Evolutionary conservation across 2,329 filamentous ascomycete genomes (phyloP).

Genomic region (Fusarium sp.): DNA sequence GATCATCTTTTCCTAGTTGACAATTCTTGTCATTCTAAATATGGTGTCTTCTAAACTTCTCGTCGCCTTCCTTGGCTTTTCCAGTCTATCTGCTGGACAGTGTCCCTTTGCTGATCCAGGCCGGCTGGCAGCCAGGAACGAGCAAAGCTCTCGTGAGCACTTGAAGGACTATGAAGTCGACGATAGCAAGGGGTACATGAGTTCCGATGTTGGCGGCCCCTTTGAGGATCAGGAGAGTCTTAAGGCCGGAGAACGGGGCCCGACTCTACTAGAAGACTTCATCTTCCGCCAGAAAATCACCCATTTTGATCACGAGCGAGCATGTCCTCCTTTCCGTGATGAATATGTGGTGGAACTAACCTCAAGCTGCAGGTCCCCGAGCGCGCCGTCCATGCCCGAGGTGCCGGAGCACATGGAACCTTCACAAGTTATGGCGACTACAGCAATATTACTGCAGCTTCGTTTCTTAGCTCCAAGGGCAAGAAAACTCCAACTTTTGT

Average conservation of each 20-base stretch:
- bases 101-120: conserved; percentile 56
- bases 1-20: background rate
- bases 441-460: conserved; percentile 78
- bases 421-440: conserved; percentile 78
- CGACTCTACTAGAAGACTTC: conserved; percentile 80
- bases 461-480: conserved; percentile 70
- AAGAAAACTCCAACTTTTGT: conserved; percentile 75
- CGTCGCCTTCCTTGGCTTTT: conserved; percentile 47
- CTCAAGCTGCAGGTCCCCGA: conserved; percentile 64
- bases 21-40: conserved; percentile 5
- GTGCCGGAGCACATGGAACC: conserved; percentile 78
- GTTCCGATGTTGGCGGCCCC: conserved; percentile 77
- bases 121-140: conserved; percentile 46
- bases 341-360: conserved; percentile 28
- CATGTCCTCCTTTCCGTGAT: conserved; percentile 53
- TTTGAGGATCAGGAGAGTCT: conserved; percentile 78
- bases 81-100: conserved; percentile 49
- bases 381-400: conserved; percentile 78
- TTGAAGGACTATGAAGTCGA: conserved; percentile 62
- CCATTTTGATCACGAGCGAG: conserved; percentile 79
- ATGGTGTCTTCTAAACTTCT: conserved; percentile 50
- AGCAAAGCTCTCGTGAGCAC: conserved; percentile 53
- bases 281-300: conserved; percentile 81
- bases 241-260: conserved; percentile 76
- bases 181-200: conserved; percentile 70